These are phyloP conservation scores for Trametes cinnabarina DNA, from an alignment of 768 basidiomycete species.

Conservation along the genomic window DNA sequence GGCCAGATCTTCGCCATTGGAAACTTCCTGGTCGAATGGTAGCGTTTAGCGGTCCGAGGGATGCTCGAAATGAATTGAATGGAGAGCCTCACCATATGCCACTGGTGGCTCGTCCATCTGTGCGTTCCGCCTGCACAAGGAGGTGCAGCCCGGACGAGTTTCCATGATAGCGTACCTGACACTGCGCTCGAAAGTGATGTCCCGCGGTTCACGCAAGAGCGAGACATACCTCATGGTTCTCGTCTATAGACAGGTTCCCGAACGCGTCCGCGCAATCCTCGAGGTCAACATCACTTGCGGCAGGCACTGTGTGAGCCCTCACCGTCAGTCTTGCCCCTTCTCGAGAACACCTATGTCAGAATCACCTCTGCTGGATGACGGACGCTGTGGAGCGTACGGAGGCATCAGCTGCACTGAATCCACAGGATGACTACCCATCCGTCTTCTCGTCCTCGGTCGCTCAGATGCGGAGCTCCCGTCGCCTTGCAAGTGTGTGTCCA, in stretches of 20 bases:
- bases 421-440: conserved; percentile 34
- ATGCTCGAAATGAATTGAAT: too few relatives aligned
- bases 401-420: not conserved
- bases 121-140: conserved; percentile 60
- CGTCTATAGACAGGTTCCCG: conserved; percentile 72
- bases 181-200: conserved; percentile 2
- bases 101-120: conserved; percentile 62
- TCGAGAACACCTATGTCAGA: too few relatives aligned
- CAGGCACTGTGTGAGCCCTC: not conserved
- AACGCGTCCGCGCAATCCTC: conserved; percentile 52
- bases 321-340: too few relatives aligned
- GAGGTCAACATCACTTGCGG: conserved; percentile 9
- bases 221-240: conserved; percentile 61
- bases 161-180: conserved; percentile 83
- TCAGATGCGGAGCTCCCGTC: conserved; percentile 9
- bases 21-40: conserved; percentile 26
- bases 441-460: conserved; percentile 46
- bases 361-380: too few relatives aligned
- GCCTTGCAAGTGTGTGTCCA: not conserved
- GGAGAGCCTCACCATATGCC: conserved; percentile 32
- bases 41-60: too few relatives aligned
- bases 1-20: conserved; percentile 80
- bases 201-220: not conserved
- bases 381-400: not conserved
- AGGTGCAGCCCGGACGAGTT: conserved; percentile 73